phyloP scores from a whole-genome alignment of 371 early-diverging fungal genomes.

The Choanephora cucurbitarum region DNA sequence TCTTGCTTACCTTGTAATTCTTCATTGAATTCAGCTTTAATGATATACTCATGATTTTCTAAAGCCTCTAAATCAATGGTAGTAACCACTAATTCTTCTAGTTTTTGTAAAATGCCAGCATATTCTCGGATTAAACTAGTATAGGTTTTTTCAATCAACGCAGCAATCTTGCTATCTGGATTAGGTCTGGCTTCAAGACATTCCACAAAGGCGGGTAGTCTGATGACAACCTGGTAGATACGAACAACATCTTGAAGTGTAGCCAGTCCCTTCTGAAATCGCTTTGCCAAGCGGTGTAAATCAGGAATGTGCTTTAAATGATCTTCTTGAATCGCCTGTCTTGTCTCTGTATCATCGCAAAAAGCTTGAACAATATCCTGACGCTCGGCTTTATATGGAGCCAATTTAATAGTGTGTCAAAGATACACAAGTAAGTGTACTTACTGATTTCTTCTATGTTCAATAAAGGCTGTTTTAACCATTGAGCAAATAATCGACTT shows the following conservation, averaged over 20 bases:
- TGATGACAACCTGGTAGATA: conserved; percentile 85
- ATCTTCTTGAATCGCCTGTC: conserved; percentile 74
- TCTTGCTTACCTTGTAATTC: conserved; percentile 65
- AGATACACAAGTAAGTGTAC: too few relatives aligned
- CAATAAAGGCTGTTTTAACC: conserved; percentile 94
- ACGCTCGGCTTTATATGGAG: conserved; percentile 74
- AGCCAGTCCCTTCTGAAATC: conserved; percentile 82
- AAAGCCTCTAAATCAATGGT: conserved; percentile 89
- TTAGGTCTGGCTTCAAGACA: conserved; percentile 52
- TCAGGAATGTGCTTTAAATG: conserved; percentile 86
- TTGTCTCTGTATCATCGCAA: conserved; percentile 64
- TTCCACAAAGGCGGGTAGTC: conserved; percentile 68
- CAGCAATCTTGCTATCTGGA: conserved; percentile 29
- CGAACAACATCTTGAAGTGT: conserved; percentile 86
- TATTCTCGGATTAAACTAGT: conserved; percentile 16
- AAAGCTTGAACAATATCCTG: conserved; percentile 83
- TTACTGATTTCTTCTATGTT: conserved; percentile 70
- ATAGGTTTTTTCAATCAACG: conserved; percentile 26
- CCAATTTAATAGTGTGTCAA: too few relatives aligned
- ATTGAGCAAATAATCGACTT: conserved; percentile 82
- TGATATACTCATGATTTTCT: conserved; percentile 87
- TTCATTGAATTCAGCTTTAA: conserved; percentile 84
- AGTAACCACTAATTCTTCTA: conserved; percentile 76
- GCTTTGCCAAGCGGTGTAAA: conserved; percentile 81
- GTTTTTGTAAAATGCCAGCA: conserved; percentile 5